Percentiles rank a stretch among this genome's conserved stretches.
Conservation (phyloP, 352 stramenopile species). For the Pythium dissotocum region DNA sequence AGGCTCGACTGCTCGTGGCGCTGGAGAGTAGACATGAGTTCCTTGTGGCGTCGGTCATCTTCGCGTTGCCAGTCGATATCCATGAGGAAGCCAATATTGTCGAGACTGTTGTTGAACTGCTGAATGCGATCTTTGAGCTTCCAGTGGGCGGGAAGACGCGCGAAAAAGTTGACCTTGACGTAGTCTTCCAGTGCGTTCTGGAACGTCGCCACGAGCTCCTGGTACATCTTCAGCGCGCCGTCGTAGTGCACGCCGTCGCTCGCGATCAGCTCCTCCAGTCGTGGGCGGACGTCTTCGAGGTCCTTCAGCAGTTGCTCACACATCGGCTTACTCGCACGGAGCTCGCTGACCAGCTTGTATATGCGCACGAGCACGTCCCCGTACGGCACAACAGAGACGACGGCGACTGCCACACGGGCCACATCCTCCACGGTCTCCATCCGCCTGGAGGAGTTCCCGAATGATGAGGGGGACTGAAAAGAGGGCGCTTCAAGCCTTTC, state of each 20-base stretch:
- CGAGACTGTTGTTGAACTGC: slow-evolving; percentile 13
- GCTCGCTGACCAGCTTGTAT: slow-evolving; percentile 8
- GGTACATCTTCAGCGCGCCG: slow-evolving; percentile 7
- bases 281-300: slow-evolving; percentile 15
- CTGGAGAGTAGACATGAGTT: not conserved
- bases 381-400: too few relatives aligned
- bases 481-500: too few relatives aligned
- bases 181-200: not conserved
- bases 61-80: not conserved
- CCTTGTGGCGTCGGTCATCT: not conserved
- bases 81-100: slow-evolving; percentile 4
- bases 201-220: slow-evolving; percentile 2
- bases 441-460: too few relatives aligned
- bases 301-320: slow-evolving; percentile 14
- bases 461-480: too few relatives aligned
- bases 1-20: slow-evolving; percentile 1
- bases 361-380: too few relatives aligned
- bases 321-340: slow-evolving; percentile 14
- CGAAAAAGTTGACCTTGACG: slow-evolving; percentile 5
- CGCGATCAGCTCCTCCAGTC: slow-evolving; percentile 5
- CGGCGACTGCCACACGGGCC: too few relatives aligned
- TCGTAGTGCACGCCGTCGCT: not conserved
- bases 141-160: not conserved
- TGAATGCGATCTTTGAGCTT: slow-evolving; percentile 9
- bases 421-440: too few relatives aligned